A percentile compares a stretch with the other conserved stretches of the same genome.
Evolutionary conservation across 2,329 filamentous ascomycete species (phyloP).

Genomic region (Fusarium sp.): DNA sequence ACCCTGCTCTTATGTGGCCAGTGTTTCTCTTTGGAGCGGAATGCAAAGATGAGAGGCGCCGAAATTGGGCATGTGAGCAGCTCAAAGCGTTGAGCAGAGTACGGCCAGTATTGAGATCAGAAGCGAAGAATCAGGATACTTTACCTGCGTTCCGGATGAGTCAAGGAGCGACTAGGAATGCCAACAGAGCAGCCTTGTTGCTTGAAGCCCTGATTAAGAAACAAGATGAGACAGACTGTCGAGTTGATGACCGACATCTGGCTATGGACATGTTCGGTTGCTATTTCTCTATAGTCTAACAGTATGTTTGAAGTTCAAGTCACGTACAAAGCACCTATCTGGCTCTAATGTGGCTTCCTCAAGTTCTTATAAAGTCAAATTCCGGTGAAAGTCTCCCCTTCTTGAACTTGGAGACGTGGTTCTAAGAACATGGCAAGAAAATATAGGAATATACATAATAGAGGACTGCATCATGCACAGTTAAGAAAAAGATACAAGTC

Average conservation of each 20-base stretch:
- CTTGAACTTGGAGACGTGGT: too few species aligned
- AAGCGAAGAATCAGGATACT: neutral
- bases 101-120: neutral
- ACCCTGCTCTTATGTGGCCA: conserved; percentile 7
- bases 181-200: neutral
- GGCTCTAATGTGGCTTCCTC: too few species aligned
- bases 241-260: conserved; percentile 7
- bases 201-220: neutral
- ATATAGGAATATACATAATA: too few species aligned
- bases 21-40: neutral
- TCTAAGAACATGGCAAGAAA: too few species aligned
- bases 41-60: neutral
- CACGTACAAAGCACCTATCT: too few species aligned
- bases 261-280: conserved; percentile 16
- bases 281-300: conserved; percentile 15
- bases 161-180: conserved; percentile 6
- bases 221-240: neutral
- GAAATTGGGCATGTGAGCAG: neutral
- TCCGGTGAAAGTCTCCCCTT: too few species aligned
- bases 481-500: too few species aligned
- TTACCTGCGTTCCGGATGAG: conserved; percentile 10
- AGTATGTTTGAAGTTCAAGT: too few species aligned
- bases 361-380: too few species aligned
- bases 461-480: too few species aligned
- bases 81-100: neutral